Percentiles rank a stretch among this genome's conserved stretches.
Conservation (phyloP, 345 rosid species). For the Eucalyptus melliodora region DNA sequence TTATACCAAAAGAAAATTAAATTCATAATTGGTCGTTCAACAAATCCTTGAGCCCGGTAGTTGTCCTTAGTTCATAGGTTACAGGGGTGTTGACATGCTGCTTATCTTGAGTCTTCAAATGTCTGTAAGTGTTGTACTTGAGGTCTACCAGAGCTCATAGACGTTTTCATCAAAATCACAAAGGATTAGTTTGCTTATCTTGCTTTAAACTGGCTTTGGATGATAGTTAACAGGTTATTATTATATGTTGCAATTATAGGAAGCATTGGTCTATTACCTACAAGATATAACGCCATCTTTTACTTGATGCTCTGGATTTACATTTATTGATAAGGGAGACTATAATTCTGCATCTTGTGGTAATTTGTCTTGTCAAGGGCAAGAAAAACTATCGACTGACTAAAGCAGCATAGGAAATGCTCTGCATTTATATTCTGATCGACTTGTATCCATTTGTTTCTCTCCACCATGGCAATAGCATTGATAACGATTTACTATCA, state of each 20-base stretch:
- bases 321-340: background rate
- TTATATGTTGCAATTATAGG: background rate
- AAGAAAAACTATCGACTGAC: background rate
- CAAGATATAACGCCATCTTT: background rate
- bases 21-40: background rate
- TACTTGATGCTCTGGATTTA: background rate
- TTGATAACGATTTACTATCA: background rate
- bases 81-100: background rate
- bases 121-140: background rate
- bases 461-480: background rate
- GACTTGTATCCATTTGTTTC: background rate
- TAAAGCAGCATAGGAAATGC: background rate
- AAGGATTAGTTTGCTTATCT: background rate
- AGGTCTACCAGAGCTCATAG: background rate
- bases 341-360: background rate
- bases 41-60: background rate
- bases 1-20: background rate
- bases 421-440: background rate
- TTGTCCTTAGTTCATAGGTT: background rate
- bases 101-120: background rate
- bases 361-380: background rate
- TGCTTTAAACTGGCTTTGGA: background rate
- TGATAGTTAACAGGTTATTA: background rate
- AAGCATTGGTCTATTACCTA: background rate
- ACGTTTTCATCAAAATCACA: background rate